These are phyloP conservation scores for Nemania sp. DNA, from an alignment of 2,329 filamentous ascomycete species.

Conservation along the genomic window DNA sequence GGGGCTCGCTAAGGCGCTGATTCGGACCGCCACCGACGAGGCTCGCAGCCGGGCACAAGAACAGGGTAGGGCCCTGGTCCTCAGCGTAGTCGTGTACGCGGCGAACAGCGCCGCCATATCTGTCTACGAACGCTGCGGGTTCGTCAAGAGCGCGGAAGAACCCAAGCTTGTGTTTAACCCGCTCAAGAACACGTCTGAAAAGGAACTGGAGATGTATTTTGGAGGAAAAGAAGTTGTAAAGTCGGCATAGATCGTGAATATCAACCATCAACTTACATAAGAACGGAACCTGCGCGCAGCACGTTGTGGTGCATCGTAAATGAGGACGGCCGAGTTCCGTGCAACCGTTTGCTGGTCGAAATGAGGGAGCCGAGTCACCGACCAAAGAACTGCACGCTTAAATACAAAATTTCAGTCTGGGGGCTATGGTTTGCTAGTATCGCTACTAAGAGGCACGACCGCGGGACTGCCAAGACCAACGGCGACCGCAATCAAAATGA, in stretches of 20 bases:
- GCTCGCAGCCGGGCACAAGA: conserved; percentile 29
- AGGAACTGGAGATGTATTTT: conserved; percentile 33
- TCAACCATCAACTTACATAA: too few relatives aligned
- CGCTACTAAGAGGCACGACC: too few relatives aligned
- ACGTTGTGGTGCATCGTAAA: too few relatives aligned
- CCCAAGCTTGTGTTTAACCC: conserved; percentile 28
- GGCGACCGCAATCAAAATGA: conserved; percentile 28
- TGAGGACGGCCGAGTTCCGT: too few relatives aligned
- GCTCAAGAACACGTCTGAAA: conserved; percentile 23
- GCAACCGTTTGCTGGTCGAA: too few relatives aligned
- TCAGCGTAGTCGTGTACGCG: conserved; percentile 42
- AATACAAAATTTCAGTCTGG: too few relatives aligned
- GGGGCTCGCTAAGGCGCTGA: conserved; percentile 41
- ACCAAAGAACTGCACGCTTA: too few relatives aligned
- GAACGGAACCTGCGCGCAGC: too few relatives aligned
- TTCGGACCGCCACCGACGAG: conserved; percentile 35
- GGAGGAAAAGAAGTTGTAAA: too few relatives aligned
- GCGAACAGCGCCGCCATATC: conserved; percentile 39
- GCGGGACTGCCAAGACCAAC: conserved; percentile 22
- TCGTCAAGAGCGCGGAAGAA: conserved; percentile 28
- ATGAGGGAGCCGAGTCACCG: too few relatives aligned
- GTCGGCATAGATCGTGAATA: too few relatives aligned
- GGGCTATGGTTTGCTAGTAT: too few relatives aligned
- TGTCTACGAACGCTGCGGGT: conserved; percentile 44
- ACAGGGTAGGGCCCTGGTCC: conserved; percentile 29